Evolutionary conservation across 306 rosid species (phyloP).

Genomic region (Ceratonia siliqua): DNA sequence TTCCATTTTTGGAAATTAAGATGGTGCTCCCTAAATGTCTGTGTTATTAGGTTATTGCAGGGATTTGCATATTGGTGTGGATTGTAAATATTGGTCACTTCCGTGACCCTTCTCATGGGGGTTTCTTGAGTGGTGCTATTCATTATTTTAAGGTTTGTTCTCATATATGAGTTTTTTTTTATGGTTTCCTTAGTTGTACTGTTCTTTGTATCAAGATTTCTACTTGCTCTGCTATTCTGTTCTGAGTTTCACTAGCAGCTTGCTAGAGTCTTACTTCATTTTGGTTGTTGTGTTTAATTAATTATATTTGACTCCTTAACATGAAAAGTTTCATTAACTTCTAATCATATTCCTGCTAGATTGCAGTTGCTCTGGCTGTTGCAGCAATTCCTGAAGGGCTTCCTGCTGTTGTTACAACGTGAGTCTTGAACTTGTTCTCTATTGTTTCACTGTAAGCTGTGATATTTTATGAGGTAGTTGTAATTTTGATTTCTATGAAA

Average conservation of each 20-base stretch:
- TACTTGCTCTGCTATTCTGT: constrained; percentile 9
- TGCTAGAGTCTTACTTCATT: constrained; percentile 21
- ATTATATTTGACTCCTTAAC: constrained; percentile 23
- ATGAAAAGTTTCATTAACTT: constrained; percentile 35
- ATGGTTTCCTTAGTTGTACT: constrained; percentile 9
- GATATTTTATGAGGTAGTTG: constrained; percentile 4
- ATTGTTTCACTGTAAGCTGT: constrained; percentile 26
- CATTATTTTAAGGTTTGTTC: constrained; percentile 93
- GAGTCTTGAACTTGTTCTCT: constrained; percentile 44
- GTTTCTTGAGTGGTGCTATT: constrained; percentile 91
- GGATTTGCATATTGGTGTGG: constrained; percentile 93
- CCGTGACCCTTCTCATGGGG: constrained; percentile 98
- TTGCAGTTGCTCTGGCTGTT: constrained; percentile 99
- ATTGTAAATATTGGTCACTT: constrained; percentile 97
- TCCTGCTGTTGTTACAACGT: constrained; percentile 99
- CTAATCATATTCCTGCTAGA: constrained; percentile 51
- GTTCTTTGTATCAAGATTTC: constrained; percentile 26
- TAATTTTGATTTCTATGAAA: constrained; percentile 12
- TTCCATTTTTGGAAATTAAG: constrained; percentile 23
- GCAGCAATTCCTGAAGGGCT: constrained; percentile 99
- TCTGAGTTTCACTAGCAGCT: constrained; percentile 31
- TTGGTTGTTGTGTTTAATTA: constrained; percentile 13
- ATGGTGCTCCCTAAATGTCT: constrained; percentile 25
- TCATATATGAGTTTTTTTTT: constrained; percentile 9
- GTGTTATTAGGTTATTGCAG: constrained; percentile 86